Conservation (phyloP, 805 yeast genomes). For the Kluyveromyces nonfermentans region DNA sequence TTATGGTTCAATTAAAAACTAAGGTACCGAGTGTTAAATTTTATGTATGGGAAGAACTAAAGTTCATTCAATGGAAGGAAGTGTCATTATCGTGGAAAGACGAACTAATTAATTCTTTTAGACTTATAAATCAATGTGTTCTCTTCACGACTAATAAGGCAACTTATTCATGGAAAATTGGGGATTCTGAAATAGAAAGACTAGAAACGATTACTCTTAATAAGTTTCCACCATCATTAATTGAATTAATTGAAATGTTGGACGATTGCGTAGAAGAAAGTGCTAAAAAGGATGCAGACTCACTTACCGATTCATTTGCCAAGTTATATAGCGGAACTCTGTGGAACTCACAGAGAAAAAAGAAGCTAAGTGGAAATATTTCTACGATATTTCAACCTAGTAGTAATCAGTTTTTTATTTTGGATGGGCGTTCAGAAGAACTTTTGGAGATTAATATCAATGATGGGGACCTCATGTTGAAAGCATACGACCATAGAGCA, state of each 20-base stretch:
- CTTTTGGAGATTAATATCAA: constrained; percentile 2
- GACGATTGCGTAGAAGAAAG: constrained; percentile 7
- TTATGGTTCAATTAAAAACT: constrained; percentile 13
- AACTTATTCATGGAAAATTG: constrained; percentile 19
- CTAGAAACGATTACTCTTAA: constrained; percentile 16
- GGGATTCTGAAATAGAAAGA: constrained; percentile 8
- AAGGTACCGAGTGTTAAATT: constrained; percentile 15
- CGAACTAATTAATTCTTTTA: constrained; percentile 15
- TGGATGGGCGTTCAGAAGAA: constrained; percentile 16
- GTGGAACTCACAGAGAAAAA: not conserved
- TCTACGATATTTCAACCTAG: constrained; percentile 14
- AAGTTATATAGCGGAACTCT: not conserved
- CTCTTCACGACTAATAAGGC: constrained; percentile 17
- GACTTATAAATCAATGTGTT: constrained; percentile 11
- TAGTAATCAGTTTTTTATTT: constrained; percentile 7
- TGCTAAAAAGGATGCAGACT: not conserved
- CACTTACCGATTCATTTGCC: not conserved
- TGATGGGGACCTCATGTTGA: constrained; percentile 5
- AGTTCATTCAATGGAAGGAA: constrained; percentile 20
- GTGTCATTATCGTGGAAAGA: constrained; percentile 12
- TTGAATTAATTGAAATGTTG: not conserved
- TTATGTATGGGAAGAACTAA: constrained; percentile 23
- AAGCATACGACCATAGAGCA: constrained; percentile 11
- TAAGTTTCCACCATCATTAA: constrained; percentile 12
- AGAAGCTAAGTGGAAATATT: too few relatives aligned